A percentile compares a stretch with the other conserved stretches of the same genome.
These are phyloP conservation scores for Apophysomyces elegans DNA, from an alignment of 371 early-diverging fungal species.

Conservation along the genomic window DNA sequence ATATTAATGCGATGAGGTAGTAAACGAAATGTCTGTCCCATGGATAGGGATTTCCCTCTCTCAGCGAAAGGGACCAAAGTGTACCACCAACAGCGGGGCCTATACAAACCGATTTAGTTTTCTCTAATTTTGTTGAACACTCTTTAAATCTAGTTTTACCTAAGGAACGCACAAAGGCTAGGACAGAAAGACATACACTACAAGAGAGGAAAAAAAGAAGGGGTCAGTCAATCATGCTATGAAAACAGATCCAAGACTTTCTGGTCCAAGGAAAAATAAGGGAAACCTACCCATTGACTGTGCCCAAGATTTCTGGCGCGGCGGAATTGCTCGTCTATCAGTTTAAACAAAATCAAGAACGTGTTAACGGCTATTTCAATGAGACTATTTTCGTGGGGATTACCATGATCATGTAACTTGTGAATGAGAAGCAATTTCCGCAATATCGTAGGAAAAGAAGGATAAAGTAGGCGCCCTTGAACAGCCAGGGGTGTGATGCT, in stretches of 20 bases:
- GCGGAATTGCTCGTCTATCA: conserved; percentile 63
- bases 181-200: conserved; percentile 61
- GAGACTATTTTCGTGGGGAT: neutral
- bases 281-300: conserved; percentile 62
- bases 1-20: conserved; percentile 46
- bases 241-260: no score
- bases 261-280: neutral
- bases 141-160: conserved; percentile 34
- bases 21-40: conserved; percentile 69
- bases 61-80: conserved; percentile 67
- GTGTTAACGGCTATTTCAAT: no score
- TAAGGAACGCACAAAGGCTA: conserved; percentile 65
- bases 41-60: conserved; percentile 58
- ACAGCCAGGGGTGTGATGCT: conserved; percentile 18
- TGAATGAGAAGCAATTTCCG: conserved; percentile 62
- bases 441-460: conserved; percentile 49
- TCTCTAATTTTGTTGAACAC: neutral
- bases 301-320: conserved; percentile 58
- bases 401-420: conserved; percentile 67
- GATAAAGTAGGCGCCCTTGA: conserved; percentile 38
- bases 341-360: neutral
- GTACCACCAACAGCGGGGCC: conserved; percentile 68
- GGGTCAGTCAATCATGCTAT: no score
- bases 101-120: conserved; percentile 3
- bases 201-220: conserved; percentile 21